These are phyloP conservation scores for Dactylella cylindrospora DNA, from an alignment of 2,329 filamentous ascomycete genomes.

Conservation along the genomic window DNA sequence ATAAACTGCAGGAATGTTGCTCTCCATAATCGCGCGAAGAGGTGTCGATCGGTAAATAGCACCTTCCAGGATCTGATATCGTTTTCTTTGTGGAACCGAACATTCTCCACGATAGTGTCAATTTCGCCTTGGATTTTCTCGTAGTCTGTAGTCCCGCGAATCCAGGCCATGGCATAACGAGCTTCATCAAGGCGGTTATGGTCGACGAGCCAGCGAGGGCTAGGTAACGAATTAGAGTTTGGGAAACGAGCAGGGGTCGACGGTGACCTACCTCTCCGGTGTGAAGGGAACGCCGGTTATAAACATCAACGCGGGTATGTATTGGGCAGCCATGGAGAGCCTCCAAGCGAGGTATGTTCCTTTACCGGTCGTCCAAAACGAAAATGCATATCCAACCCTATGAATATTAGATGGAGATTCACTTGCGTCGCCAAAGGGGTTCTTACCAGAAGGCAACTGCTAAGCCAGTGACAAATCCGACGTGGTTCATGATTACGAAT, in stretches of 20 bases:
- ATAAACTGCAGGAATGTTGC: slow-evolving; percentile 62
- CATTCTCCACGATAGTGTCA: slow-evolving; percentile 55
- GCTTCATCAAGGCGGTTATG: slow-evolving; percentile 56
- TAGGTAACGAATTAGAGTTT: slow-evolving; percentile 44
- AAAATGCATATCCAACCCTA: slow-evolving; percentile 62
- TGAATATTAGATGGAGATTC: not conserved
- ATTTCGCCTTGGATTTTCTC: slow-evolving; percentile 53
- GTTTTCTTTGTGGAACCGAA: slow-evolving; percentile 52
- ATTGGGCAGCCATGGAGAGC: slow-evolving; percentile 58
- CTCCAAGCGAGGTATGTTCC: slow-evolving; percentile 60
- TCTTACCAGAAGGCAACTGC: slow-evolving; percentile 60
- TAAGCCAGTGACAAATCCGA: slow-evolving; percentile 61
- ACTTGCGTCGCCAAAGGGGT: too few relatives aligned
- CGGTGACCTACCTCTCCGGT: slow-evolving; percentile 58
- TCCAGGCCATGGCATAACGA: slow-evolving; percentile 55
- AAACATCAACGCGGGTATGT: slow-evolving; percentile 59
- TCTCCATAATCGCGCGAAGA: slow-evolving; percentile 61
- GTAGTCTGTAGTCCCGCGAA: slow-evolving; percentile 54
- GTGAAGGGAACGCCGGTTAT: slow-evolving; percentile 58
- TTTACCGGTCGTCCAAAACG: slow-evolving; percentile 57
- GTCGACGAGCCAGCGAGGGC: slow-evolving; percentile 63
- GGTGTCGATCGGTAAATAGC: slow-evolving; percentile 56
- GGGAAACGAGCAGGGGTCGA: not conserved
- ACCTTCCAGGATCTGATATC: slow-evolving; percentile 53
- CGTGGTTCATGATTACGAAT: slow-evolving; percentile 63